Evolutionary conservation across 129 eudicot species (phyloP).

Genomic region (Helianthus tuberosus): DNA sequence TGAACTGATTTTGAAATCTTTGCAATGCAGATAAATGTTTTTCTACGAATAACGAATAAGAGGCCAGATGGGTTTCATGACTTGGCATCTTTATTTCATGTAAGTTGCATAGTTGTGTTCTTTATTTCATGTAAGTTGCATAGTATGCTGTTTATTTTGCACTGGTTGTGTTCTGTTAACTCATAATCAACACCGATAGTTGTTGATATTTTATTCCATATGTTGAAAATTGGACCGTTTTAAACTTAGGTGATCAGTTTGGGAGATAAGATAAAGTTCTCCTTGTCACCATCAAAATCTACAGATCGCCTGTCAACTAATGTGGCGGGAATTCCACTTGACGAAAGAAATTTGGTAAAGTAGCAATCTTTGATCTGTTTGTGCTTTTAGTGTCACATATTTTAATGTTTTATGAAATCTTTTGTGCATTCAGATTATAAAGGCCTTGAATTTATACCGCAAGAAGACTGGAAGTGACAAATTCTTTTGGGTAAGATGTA

Average conservation of each 20-base stretch:
- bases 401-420: background rate
- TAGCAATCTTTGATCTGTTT: constrained; percentile 5
- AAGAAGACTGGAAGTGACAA: constrained; percentile 86
- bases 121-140: constrained; percentile 79
- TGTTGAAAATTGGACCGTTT: constrained; percentile 14
- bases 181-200: background rate
- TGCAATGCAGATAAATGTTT: constrained; percentile 79
- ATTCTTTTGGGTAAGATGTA: constrained; percentile 74
- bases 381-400: constrained; percentile 11
- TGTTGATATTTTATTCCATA: background rate
- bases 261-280: constrained; percentile 94
- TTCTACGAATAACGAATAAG: constrained; percentile 85
- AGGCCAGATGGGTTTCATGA: constrained; percentile 98
- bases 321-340: constrained; percentile 96
- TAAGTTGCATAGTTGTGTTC: constrained; percentile 62
- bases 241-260: constrained; percentile 76
- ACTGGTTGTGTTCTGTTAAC: background rate
- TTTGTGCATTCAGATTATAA: constrained; percentile 74
- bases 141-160: constrained; percentile 3
- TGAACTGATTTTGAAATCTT: constrained; percentile 5
- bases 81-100: constrained; percentile 97
- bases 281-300: constrained; percentile 85
- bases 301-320: constrained; percentile 85
- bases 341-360: constrained; percentile 83
- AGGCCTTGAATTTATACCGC: constrained; percentile 86